These are phyloP conservation scores for Leccinellum albellum DNA, from an alignment of 768 basidiomycete species.

Conservation along the genomic window DNA sequence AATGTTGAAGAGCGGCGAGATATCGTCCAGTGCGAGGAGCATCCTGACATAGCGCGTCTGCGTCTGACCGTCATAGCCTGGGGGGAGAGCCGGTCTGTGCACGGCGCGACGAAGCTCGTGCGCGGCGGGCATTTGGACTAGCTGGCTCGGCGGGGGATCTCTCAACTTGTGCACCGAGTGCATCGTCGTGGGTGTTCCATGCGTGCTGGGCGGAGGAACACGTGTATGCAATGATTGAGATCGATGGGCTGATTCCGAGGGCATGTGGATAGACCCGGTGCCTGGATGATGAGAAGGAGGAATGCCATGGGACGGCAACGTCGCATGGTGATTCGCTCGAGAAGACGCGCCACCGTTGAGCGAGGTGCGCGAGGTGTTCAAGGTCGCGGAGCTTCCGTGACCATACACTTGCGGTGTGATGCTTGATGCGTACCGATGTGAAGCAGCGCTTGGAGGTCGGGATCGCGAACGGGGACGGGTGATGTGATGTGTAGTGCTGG, in stretches of 20 bases:
- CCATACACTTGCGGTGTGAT: constrained; percentile 24
- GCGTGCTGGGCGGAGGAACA: background rate
- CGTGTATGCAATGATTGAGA: constrained; percentile 20
- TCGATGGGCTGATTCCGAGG: constrained; percentile 13
- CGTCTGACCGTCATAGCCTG: constrained; percentile 17
- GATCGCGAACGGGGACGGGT: constrained; percentile 23
- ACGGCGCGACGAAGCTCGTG: constrained; percentile 15
- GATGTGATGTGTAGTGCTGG: constrained; percentile 17
- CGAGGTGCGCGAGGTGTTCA: constrained; percentile 21
- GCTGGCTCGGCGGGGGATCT: background rate
- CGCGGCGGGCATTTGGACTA: constrained; percentile 7
- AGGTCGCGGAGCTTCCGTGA: constrained; percentile 22
- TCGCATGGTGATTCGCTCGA: constrained; percentile 8
- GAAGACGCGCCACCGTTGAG: constrained; percentile 13
- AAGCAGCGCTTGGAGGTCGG: constrained; percentile 29
- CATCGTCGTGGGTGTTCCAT: background rate
- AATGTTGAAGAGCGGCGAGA: constrained; percentile 47
- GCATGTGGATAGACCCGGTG: background rate
- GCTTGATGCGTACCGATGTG: constrained; percentile 29
- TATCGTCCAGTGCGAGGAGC: constrained; percentile 57
- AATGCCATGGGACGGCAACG: constrained; percentile 10
- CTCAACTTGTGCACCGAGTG: background rate
- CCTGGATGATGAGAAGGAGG: constrained; percentile 6
- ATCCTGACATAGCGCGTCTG: constrained; percentile 57
- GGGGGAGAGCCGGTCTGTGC: constrained; percentile 21